Conservation (phyloP, 2,329 filamentous ascomycete genomes). For the Rhynchosporium agropyri region DNA sequence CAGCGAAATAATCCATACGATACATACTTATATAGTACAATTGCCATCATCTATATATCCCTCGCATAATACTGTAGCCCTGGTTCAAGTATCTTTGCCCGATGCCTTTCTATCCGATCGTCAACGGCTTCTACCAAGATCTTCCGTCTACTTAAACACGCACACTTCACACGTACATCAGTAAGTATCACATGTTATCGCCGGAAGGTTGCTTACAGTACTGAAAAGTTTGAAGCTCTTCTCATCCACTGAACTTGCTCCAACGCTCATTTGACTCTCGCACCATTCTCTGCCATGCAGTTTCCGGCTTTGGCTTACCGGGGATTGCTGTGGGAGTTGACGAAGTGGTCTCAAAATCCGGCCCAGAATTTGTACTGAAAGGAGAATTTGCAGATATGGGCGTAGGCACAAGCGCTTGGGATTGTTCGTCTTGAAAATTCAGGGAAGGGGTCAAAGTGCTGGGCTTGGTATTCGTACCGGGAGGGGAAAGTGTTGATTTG, state of each 20-base stretch:
- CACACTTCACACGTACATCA: neutral
- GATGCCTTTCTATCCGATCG: no score
- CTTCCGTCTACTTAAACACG: neutral
- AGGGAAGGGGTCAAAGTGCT: neutral
- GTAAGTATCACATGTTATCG: neutral
- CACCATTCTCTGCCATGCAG: slow-evolving; percentile 4
- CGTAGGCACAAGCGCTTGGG: neutral
- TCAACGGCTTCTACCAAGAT: neutral
- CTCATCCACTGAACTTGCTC: neutral
- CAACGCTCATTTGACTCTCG: slow-evolving; percentile 1
- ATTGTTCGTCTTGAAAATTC: neutral
- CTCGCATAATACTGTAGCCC: no score
- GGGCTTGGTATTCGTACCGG: neutral
- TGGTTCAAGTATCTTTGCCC: no score
- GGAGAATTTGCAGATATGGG: neutral
- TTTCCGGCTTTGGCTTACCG: neutral
- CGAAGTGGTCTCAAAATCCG: neutral
- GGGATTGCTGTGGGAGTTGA: neutral
- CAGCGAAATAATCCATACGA: no score
- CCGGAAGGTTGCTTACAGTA: neutral
- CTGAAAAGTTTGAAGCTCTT: neutral
- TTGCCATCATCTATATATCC: no score
- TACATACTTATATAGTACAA: no score
- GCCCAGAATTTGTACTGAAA: neutral
- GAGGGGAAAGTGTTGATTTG: neutral